Evolutionary conservation across 345 rosid species (phyloP).

Genomic region (Heritiera fomes): DNA sequence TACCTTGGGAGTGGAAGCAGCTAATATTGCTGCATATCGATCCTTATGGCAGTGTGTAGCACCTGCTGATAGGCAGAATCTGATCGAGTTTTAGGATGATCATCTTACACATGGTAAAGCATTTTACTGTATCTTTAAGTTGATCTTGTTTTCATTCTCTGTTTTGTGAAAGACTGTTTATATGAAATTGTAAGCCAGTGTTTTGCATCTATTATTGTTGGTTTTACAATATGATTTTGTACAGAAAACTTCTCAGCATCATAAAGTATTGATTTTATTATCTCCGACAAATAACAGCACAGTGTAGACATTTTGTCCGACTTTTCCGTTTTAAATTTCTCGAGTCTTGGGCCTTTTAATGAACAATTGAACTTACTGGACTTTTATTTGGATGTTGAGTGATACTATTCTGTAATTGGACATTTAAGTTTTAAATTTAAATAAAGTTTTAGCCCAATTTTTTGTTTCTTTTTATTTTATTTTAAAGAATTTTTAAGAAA

Average conservation of each 20-base stretch:
- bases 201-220: background rate
- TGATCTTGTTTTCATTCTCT: background rate
- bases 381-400: too few relatives aligned
- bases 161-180: background rate
- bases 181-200: background rate
- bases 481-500: too few relatives aligned
- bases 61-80: slow-evolving; percentile 64
- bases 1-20: slow-evolving; percentile 68
- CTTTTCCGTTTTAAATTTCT: too few relatives aligned
- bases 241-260: background rate
- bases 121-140: background rate
- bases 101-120: slow-evolving; percentile 2
- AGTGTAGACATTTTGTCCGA: too few relatives aligned
- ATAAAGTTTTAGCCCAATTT: too few relatives aligned
- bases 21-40: slow-evolving; percentile 57
- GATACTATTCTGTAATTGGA: too few relatives aligned
- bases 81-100: slow-evolving; percentile 41
- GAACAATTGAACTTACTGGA: too few relatives aligned
- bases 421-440: too few relatives aligned
- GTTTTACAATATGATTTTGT: background rate
- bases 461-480: too few relatives aligned
- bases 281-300: too few relatives aligned
- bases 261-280: background rate
- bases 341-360: too few relatives aligned
- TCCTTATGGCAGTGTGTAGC: slow-evolving; percentile 96